Conservation (phyloP, 495 filamentous ascomycete genomes). For the Penicillium malachiteum region DNA sequence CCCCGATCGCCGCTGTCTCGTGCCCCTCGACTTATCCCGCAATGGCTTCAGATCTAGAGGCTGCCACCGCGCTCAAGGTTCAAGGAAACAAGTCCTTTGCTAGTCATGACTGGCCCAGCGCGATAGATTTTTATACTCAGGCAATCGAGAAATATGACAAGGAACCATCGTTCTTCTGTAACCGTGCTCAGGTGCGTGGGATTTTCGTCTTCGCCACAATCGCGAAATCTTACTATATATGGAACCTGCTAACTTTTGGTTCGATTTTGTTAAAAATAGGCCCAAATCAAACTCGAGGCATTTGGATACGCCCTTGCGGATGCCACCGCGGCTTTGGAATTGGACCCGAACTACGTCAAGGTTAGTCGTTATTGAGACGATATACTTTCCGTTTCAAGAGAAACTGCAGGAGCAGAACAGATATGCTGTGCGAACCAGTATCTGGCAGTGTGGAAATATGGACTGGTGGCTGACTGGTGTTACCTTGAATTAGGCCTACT, state of each 20-base stretch:
- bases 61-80: slow-evolving; percentile 81
- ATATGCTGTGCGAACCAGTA: no score
- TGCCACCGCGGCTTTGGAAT: slow-evolving; percentile 89
- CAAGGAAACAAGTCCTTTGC: slow-evolving; percentile 93
- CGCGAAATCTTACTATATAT: neutral
- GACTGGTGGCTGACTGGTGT: slow-evolving; percentile 4
- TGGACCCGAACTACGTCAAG: slow-evolving; percentile 86
- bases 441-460: neutral
- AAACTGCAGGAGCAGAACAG: neutral
- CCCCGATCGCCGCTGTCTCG: slow-evolving; percentile 31
- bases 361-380: slow-evolving; percentile 40
- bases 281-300: slow-evolving; percentile 91
- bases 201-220: slow-evolving; percentile 6
- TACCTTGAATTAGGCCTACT: slow-evolving; percentile 70
- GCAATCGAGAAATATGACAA: slow-evolving; percentile 84
- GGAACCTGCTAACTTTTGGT: slow-evolving; percentile 18
- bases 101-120: slow-evolving; percentile 80
- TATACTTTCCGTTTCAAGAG: neutral
- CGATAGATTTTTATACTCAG: slow-evolving; percentile 82
- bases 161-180: slow-evolving; percentile 88
- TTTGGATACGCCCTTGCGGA: slow-evolving; percentile 91
- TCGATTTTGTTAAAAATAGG: slow-evolving; percentile 46
- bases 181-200: slow-evolving; percentile 79
- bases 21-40: slow-evolving; percentile 31
- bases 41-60: slow-evolving; percentile 58